Evolutionary conservation across 345 rosid species (phyloP).

Genomic region (Carallia pectinifolia): DNA sequence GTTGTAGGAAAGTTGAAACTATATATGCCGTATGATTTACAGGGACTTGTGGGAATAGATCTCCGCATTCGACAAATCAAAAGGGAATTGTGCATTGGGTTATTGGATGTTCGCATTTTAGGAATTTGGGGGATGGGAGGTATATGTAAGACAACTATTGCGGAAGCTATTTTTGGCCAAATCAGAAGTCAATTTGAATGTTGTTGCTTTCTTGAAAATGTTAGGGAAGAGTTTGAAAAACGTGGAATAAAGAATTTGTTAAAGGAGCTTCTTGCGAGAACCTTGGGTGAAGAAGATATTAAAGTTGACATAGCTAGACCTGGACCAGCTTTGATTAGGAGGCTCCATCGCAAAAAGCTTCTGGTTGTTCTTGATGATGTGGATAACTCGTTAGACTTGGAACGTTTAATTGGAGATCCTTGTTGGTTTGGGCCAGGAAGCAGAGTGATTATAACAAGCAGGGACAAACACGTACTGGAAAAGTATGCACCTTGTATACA

Average conservation of each 20-base stretch:
- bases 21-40: not conserved
- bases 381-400: not conserved
- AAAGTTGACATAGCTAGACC: too few relatives aligned
- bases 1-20: not conserved
- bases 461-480: not conserved
- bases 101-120: not conserved
- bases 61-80: not conserved
- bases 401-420: not conserved
- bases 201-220: not conserved
- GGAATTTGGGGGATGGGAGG: conserved; percentile 17
- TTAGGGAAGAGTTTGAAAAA: not conserved
- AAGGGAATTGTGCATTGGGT: not conserved
- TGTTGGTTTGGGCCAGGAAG: not conserved
- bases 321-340: too few relatives aligned
- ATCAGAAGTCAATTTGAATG: not conserved
- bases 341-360: not conserved
- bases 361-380: not conserved
- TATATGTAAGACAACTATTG: not conserved
- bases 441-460: not conserved
- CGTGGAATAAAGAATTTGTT: not conserved
- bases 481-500: not conserved
- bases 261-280: not conserved
- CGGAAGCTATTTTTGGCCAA: not conserved
- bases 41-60: not conserved
- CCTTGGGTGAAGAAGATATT: too few relatives aligned